Percentiles rank a stretch among this genome's conserved stretches.
These are phyloP conservation scores for Gnomoniopsis smithogilvyi DNA, from an alignment of 2,329 filamentous ascomycete genomes.

Conservation along the genomic window DNA sequence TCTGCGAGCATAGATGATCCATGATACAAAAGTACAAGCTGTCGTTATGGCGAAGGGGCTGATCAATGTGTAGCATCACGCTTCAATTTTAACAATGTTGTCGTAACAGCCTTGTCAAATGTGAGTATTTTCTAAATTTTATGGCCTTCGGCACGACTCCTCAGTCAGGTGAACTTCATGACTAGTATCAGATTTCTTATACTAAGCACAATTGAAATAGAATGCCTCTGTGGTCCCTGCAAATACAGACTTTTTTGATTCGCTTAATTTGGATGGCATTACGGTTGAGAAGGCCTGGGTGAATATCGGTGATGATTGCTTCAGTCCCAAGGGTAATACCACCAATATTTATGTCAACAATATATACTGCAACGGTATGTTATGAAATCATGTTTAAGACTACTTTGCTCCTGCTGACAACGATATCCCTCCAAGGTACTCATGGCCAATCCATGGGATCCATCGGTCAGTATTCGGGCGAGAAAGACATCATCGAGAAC, in stretches of 20 bases:
- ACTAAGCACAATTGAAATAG: too few relatives aligned
- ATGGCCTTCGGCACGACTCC: not conserved
- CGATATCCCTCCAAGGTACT: conserved; percentile 25
- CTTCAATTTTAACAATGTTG: conserved; percentile 39
- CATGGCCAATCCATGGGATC: conserved; percentile 57
- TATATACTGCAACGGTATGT: conserved; percentile 55
- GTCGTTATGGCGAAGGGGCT: not conserved
- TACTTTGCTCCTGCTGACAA: not conserved
- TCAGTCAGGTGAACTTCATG: not conserved
- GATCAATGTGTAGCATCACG: not conserved
- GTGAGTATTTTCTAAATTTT: not conserved
- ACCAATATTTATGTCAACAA: conserved; percentile 56
- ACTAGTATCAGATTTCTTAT: too few relatives aligned
- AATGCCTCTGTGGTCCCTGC: conserved; percentile 45
- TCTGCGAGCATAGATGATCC: not conserved
- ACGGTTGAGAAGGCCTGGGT: conserved; percentile 48
- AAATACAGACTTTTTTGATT: conserved; percentile 63
- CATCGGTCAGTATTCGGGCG: conserved; percentile 54
- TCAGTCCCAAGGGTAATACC: conserved; percentile 59
- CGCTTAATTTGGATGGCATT: conserved; percentile 52
- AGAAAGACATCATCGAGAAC: conserved; percentile 53
- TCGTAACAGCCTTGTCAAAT: conserved; percentile 50
- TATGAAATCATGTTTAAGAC: too few relatives aligned
- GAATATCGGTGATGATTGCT: conserved; percentile 58
- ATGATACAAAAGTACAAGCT: not conserved